These are phyloP conservation scores for Hanseniaspora meyeri DNA, from an alignment of 805 yeast genomes.

Conservation along the genomic window DNA sequence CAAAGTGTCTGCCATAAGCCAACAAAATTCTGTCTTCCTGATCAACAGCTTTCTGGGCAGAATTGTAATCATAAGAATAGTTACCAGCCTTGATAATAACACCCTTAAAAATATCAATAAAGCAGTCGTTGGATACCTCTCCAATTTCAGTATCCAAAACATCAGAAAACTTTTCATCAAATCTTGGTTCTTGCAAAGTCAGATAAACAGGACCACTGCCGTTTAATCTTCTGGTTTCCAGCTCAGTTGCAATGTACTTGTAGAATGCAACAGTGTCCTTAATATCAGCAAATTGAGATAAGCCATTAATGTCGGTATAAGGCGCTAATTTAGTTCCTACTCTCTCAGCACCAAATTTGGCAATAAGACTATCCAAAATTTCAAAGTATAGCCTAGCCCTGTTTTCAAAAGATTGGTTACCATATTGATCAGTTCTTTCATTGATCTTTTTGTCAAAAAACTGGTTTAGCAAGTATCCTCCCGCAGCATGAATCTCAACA, in stretches of 20 bases:
- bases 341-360: constrained; percentile 41
- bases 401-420: constrained; percentile 38
- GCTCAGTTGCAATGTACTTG: constrained; percentile 31
- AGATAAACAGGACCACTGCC: constrained; percentile 31
- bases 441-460: constrained; percentile 40
- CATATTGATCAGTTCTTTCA: constrained; percentile 41
- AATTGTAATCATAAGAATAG: neutral
- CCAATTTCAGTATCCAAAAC: constrained; percentile 11
- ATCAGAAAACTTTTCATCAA: constrained; percentile 19
- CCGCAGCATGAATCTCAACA: constrained; percentile 55
- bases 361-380: constrained; percentile 38
- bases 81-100: constrained; percentile 16
- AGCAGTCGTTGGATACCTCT: constrained; percentile 14
- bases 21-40: constrained; percentile 34
- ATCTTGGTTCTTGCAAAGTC: constrained; percentile 37
- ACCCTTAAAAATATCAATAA: constrained; percentile 20
- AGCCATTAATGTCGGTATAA: constrained; percentile 29
- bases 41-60: constrained; percentile 15
- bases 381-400: constrained; percentile 36
- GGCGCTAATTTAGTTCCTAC: constrained; percentile 41
- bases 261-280: constrained; percentile 28
- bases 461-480: constrained; percentile 49
- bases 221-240: constrained; percentile 29
- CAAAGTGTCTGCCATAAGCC: constrained; percentile 29
- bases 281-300: constrained; percentile 29